Base-by-base conservation (phyloP, 495 filamentous ascomycete species). In the Apodospora peruviana region DNA sequence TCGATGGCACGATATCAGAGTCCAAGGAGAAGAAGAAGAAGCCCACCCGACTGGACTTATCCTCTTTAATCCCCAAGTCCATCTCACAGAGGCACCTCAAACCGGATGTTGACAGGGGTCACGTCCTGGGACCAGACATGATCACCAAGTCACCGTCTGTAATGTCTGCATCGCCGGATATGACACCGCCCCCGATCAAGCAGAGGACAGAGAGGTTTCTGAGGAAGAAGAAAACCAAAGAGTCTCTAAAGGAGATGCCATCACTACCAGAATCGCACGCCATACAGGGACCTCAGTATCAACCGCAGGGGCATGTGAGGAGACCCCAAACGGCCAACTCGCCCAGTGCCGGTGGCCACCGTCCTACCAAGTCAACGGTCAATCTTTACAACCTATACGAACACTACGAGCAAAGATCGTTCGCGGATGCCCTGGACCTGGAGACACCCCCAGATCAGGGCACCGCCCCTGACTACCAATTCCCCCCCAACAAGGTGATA, bases 331-430 rank as follows among this genome's bases (percentile, higher is more conserved):
- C 50, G 61, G 74, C 43, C 66, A 72, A 52, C 76, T 77, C 50
- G 73, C 77, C 39, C 64, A 73, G 52, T n/a, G 17, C 42, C 21
- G 24, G 25, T 2, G 5, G 42, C 25, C 39, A 60, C 21, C 50
- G 50, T 14, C 48, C 48, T 10, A 58, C 58, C 25, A 66, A 53
- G 16, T 58, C 69, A 40, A 55, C 57, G 20, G 48, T 52, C 5
- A 60, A 66, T 5, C 50, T 74, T 9, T 55, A 69, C 34, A 64
- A 72, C 24, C 62, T 78, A 7, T 78, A 80, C 51, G 65, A 78
- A 42, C 70, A 77, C 53, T 79, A 80, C 50, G 75, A 80, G 45
- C 67, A 74, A 51, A 66, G 69, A 51, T 65, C 72, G 2, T 72
- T 76, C 39, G 61, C 66, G 3, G 52, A 69, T 25, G 58, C 59